These are phyloP conservation scores for Catharanthus roseus DNA, from an alignment of 257 asterid genomes.

Conservation along the genomic window DNA sequence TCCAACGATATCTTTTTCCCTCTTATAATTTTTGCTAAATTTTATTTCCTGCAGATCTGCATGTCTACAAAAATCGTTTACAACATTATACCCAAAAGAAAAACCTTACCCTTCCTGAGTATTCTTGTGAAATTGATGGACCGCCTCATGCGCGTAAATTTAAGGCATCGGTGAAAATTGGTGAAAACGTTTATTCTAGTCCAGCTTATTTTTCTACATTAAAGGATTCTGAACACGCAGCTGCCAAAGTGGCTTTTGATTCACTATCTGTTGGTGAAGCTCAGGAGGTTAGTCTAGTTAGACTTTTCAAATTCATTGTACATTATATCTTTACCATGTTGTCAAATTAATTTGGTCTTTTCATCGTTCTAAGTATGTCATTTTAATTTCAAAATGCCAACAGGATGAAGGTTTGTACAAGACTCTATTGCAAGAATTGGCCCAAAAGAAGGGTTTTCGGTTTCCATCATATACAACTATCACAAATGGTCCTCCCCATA, in stretches of 20 bases:
- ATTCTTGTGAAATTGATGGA: constrained; percentile 53
- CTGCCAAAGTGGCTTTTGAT: constrained; percentile 75
- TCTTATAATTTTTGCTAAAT: not conserved
- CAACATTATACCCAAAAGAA: constrained; percentile 66
- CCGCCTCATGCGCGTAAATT: constrained; percentile 68
- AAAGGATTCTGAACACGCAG: constrained; percentile 87
- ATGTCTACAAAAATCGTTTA: constrained; percentile 56
- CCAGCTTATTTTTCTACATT: constrained; percentile 43
- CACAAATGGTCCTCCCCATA: constrained; percentile 42
- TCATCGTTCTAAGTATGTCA: not conserved
- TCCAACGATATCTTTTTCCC: not conserved
- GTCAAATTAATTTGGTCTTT: not conserved
- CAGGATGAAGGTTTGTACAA: constrained; percentile 68
- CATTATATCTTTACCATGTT: not conserved
- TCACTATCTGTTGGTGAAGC: constrained; percentile 31
- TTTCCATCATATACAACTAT: constrained; percentile 52
- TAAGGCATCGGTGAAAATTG: constrained; percentile 49
- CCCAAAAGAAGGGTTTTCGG: constrained; percentile 43
- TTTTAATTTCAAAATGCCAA: constrained; percentile 3
- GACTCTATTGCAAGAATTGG: constrained; percentile 58
- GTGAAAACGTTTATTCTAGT: constrained; percentile 42
- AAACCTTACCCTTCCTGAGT: constrained; percentile 41
- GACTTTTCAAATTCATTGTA: constrained; percentile 6
- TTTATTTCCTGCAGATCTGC: not conserved
- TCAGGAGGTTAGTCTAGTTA: constrained; percentile 53